Percentiles rank a stretch among this genome's conserved stretches.
Evolutionary conservation across 2,329 filamentous ascomycete genomes (phyloP).

Genomic region (Acarospora socialis): DNA sequence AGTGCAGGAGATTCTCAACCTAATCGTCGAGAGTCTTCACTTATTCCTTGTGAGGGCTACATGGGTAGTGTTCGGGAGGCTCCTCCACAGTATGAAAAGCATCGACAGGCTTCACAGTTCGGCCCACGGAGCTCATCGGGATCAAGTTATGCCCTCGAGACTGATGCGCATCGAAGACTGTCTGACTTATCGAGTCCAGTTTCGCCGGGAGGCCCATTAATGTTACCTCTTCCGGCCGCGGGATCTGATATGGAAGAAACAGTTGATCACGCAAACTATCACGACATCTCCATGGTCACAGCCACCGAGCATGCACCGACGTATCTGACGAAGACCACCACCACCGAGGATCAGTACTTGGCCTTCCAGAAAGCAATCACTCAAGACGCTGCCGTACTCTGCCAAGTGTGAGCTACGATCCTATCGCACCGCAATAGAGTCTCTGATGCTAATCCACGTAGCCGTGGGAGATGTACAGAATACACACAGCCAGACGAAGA

Average conservation of each 20-base stretch:
- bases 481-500: conserved; percentile 25
- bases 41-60: not conserved
- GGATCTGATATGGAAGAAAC: no score
- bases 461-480: conserved; percentile 27
- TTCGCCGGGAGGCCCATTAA: no score
- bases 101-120: no score
- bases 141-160: no score
- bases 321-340: not conserved
- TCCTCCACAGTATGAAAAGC: conserved; percentile 1
- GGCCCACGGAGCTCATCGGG: no score
- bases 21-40: not conserved
- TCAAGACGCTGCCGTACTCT: conserved; percentile 27
- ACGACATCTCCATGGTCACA: no score
- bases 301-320: not conserved
- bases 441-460: conserved; percentile 10
- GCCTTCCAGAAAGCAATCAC: not conserved
- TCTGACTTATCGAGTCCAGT: no score
- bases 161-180: no score
- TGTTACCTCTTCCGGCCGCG: no score
- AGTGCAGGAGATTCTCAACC: not conserved
- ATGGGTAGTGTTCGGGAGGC: not conserved
- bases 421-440: not conserved
- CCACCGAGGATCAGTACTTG: not conserved
- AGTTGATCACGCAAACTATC: no score
- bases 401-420: conserved; percentile 22